Base-by-base conservation (phyloP, 495 filamentous ascomycete species). In the Neurospora africana region DNA sequence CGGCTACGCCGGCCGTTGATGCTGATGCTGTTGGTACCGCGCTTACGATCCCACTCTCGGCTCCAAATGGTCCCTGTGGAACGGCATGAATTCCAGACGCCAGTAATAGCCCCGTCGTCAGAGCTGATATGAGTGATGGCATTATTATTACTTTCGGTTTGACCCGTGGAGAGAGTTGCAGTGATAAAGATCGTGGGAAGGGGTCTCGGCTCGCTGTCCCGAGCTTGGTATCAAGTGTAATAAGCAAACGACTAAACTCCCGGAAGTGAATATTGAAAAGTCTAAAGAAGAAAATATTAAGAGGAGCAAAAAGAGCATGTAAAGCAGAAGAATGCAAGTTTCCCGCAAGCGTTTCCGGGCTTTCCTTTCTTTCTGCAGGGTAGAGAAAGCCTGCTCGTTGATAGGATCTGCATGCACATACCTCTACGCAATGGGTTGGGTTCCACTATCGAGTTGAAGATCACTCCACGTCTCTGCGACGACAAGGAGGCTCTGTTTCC, bases 101-200 rank as follows among this genome's bases (percentile, higher is more conserved):
- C 43, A 80, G 74, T 36, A 77, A 75, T 7, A 76, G 76, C 41
- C 70, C 53, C 19, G 70, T 58, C 30, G 76, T 70, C 30, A 77
- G 65, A 69, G 71, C 71, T 69, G 73, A 73, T 33, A 58, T 72
- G 73, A 78, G 70, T 65, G 79, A 78, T 71, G 74, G 71, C 58
- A 76, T 35, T 77, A 80, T 80, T 39, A 73, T 72, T 70, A 58
- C 69, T 74, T 71, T 75, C n/a, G 38, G 68, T 35, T 30, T 71
- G 43, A 19, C 9, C 27, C 27, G 53, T 33, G 53, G 23, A 65
- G 15, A 33, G 30, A 65, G 53, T 65, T 65, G 27, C 23, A 15
- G 53, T 65, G 53, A 6, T 65, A 33, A 33, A 17, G 53, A 65
- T 65, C 53, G 53, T 65, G 53, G 27, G 27, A 65, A 33, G 27